phyloP scores from a whole-genome alignment of 1,139 yeast species.

The Geotrichum aggregatum region DNA sequence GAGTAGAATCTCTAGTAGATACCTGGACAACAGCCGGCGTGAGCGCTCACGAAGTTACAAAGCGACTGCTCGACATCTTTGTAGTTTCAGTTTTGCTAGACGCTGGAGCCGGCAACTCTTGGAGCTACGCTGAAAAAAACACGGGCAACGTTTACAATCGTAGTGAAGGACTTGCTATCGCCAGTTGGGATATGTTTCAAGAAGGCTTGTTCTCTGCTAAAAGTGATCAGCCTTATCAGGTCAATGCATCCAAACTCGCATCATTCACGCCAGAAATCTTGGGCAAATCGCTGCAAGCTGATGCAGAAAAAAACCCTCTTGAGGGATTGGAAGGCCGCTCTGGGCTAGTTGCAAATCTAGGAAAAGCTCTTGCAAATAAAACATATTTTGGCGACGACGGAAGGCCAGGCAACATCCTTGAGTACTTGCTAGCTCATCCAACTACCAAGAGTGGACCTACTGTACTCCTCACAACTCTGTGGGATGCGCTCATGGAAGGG shows the following conservation, averaged over 20 bases:
- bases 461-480: conserved; percentile 46
- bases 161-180: conserved; percentile 60
- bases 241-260: conserved; percentile 39
- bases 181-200: conserved; percentile 51
- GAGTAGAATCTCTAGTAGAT: conserved; percentile 44
- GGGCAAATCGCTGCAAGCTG: conserved; percentile 45
- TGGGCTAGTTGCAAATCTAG: conserved; percentile 44
- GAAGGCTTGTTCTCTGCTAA: conserved; percentile 45
- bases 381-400: conserved; percentile 46
- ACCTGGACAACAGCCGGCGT: conserved; percentile 37
- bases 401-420: conserved; percentile 54
- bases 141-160: conserved; percentile 40
- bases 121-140: conserved; percentile 45
- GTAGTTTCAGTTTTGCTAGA: conserved; percentile 56
- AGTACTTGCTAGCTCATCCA: conserved; percentile 39
- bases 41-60: conserved; percentile 45
- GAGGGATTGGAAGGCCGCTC: conserved; percentile 53
- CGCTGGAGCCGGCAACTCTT: conserved; percentile 59
- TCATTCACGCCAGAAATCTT: conserved; percentile 32
- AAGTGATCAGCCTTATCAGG: conserved; percentile 37
- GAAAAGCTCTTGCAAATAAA: conserved; percentile 42
- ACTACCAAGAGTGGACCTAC: conserved; percentile 18
- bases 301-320: conserved; percentile 42
- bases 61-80: conserved; percentile 51
- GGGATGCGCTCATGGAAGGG: conserved; percentile 52